Conservation (phyloP, 805 yeast species). For the Metschnikowia proteae region DNA sequence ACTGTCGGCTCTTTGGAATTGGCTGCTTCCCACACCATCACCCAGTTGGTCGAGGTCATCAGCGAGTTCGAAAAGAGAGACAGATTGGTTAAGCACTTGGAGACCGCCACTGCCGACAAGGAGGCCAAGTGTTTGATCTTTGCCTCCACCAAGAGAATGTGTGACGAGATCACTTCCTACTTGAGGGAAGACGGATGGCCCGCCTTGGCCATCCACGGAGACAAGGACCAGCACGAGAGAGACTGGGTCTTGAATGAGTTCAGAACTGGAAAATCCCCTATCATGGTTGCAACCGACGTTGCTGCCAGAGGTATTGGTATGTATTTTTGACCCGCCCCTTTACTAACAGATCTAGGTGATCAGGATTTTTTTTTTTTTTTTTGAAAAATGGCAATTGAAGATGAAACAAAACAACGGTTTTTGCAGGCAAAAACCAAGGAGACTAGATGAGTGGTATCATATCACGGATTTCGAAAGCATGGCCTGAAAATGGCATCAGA, state of each 20-base stretch:
- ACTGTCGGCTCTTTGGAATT: slow-evolving; percentile 94
- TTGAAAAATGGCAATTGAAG: slow-evolving; percentile 3
- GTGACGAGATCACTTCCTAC: slow-evolving; percentile 90
- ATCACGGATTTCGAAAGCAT: slow-evolving; percentile 4
- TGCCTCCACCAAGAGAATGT: slow-evolving; percentile 95
- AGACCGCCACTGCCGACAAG: slow-evolving; percentile 65
- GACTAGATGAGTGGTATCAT: slow-evolving; percentile 11
- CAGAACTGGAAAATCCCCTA: slow-evolving; percentile 86
- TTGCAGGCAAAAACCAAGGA: slow-evolving; percentile 11
- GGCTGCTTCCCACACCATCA: slow-evolving; percentile 94
- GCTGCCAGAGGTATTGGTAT: slow-evolving; percentile 99
- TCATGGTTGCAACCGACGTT: slow-evolving; percentile 99
- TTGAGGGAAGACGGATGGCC: slow-evolving; percentile 98
- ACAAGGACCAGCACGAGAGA: slow-evolving; percentile 95
- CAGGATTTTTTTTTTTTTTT: slow-evolving; percentile 6
- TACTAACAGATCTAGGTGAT: slow-evolving; percentile 17
- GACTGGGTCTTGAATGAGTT: slow-evolving; percentile 97
- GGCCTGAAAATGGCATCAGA: slow-evolving; percentile 2
- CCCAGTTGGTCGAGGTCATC: slow-evolving; percentile 87
- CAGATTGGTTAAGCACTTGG: slow-evolving; percentile 77
- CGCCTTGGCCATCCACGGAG: slow-evolving; percentile 98
- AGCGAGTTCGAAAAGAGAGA: slow-evolving; percentile 94
- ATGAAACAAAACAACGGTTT: slow-evolving; percentile 1
- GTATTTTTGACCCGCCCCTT: slow-evolving; percentile 38
- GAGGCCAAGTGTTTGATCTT: slow-evolving; percentile 81